Evolutionary conservation across 2,329 filamentous ascomycete genomes (phyloP), one percentile per base, ranked within the genome.

Genomic region (Knufia petricola): DNA sequence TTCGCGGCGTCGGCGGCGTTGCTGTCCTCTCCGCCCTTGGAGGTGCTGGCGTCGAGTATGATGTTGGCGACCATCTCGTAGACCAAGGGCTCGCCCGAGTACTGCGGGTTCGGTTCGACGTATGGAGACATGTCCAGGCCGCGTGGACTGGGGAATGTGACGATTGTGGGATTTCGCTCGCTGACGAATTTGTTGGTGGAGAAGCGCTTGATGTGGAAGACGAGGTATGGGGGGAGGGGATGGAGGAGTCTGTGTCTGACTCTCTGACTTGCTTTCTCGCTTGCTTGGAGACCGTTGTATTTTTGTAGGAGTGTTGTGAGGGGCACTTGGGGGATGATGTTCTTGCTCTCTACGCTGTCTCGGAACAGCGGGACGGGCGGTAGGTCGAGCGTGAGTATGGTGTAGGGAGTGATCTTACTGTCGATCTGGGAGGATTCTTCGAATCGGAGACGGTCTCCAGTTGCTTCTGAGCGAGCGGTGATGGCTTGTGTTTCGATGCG

Each of bases 41-140:
- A 37, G 79, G 89, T 73, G 84, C 90, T 71, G 84, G 90, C 52
- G 54, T 72, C 69, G 9, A 72, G 62, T 40, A 72, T 94, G 54
- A 98, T 85, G 66, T 98, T 98, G 48, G 90, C 89, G 4, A 95
- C 87, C 13, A 98, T 78, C 64, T 98, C 92, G 67, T 98, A 98
- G 73, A 85, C 82, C 57, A 96, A 86, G 1, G 90, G 88, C 63
- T 94, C 87, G 1, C 84, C 79, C 0, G 79, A 78, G 0, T 82
- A 63, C 3, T 74, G 68, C 0, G 87, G 85, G 60, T 89, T 87
- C 0, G 90, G 89, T 68, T 96, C 87, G 10, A 95, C 87, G 60
- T 92, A 96, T 0, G 89, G 88, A 3, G 82, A 77, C 73, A 95
- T 82, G 64, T 98, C 88, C 7, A 98, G 79, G 36, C 83, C 79